Evolutionary conservation across 2,329 filamentous ascomycete genomes (phyloP).

Genomic region (Fusarium napiforme): DNA sequence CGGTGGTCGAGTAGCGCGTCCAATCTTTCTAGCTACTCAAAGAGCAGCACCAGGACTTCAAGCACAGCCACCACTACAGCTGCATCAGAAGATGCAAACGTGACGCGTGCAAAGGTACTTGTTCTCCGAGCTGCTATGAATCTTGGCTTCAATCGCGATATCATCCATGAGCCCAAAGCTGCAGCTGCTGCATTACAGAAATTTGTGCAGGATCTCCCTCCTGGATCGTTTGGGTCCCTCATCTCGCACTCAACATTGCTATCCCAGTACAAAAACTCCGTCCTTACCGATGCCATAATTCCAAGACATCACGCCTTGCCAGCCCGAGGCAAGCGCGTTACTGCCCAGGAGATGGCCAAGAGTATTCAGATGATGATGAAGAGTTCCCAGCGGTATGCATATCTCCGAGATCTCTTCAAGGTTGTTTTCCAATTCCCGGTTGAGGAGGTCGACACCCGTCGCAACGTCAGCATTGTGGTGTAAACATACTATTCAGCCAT

Average conservation of each 20-base stretch:
- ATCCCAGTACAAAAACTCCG: constrained; percentile 82
- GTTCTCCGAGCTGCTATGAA: constrained; percentile 89
- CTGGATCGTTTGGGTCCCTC: constrained; percentile 80
- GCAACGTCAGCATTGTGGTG: constrained; percentile 70
- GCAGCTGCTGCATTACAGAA: constrained; percentile 70
- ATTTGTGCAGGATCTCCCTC: constrained; percentile 80
- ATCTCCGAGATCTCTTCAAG: constrained; percentile 83
- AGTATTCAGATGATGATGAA: constrained; percentile 81
- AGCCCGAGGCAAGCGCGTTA: constrained; percentile 66
- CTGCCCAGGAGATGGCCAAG: constrained; percentile 80
- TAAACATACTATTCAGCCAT: constrained; percentile 14
- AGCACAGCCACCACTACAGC: constrained; percentile 79
- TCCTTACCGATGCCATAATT: constrained; percentile 75
- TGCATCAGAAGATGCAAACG: constrained; percentile 77
- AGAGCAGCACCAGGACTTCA: constrained; percentile 71
- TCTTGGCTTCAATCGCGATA: constrained; percentile 77
- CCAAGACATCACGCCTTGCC: constrained; percentile 57
- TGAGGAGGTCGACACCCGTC: constrained; percentile 78
- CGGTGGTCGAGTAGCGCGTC: constrained; percentile 87
- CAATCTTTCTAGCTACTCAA: constrained; percentile 82
- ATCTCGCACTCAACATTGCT: constrained; percentile 78
- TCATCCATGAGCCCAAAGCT: constrained; percentile 56
- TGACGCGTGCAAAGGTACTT: constrained; percentile 80
- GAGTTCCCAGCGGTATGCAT: constrained; percentile 75
- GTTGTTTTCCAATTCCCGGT: constrained; percentile 86